phyloP scores from a whole-genome alignment of 78 protist species.

The Thecamonas trahens region DNA sequence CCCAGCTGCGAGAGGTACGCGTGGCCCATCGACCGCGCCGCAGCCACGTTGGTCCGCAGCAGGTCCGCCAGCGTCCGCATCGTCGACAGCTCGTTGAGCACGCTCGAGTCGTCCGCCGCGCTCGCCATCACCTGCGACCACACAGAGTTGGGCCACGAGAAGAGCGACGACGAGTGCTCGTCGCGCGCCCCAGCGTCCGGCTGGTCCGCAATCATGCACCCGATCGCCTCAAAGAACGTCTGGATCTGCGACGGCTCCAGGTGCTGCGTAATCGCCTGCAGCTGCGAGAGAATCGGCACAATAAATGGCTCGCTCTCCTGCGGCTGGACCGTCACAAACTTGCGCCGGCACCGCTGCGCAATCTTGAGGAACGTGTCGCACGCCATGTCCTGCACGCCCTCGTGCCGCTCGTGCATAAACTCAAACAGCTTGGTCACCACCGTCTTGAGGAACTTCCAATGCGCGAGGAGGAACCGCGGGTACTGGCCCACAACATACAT shows the following conservation, averaged over 20 bases:
- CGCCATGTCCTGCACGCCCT: conserved; percentile 99
- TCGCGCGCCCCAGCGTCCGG: conserved; percentile 39
- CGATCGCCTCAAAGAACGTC: conserved; percentile 92
- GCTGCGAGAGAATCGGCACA: conserved; percentile 61
- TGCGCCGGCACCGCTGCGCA: conserved; percentile 76
- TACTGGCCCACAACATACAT: conserved; percentile 99
- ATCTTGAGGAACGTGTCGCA: conserved; percentile 98
- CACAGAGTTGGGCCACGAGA: conserved; percentile 76
- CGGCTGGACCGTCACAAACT: conserved; percentile 73
- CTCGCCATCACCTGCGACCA: conserved; percentile 62
- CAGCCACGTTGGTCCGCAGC: conserved; percentile 67
- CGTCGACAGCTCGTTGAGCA: conserved; percentile 7
- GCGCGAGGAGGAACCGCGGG: conserved; percentile 94
- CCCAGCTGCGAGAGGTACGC: conserved; percentile 70
- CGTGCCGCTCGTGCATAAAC: conserved; percentile 98
- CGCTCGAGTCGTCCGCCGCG: conserved; percentile 17
- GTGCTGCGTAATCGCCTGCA: conserved; percentile 51
- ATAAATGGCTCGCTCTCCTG: conserved; percentile 79
- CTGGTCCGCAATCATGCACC: conserved; percentile 75
- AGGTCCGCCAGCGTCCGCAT: conserved; percentile 44
- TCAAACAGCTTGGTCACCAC: conserved; percentile 95
- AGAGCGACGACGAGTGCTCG: conserved; percentile 40
- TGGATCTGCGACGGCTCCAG: conserved; percentile 78
- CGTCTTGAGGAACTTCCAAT: conserved; percentile 97
- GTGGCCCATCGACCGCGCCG: conserved; percentile 65